Evolutionary conservation across 805 yeast genomes (phyloP).

Genomic region (Teunomyces stri): DNA sequence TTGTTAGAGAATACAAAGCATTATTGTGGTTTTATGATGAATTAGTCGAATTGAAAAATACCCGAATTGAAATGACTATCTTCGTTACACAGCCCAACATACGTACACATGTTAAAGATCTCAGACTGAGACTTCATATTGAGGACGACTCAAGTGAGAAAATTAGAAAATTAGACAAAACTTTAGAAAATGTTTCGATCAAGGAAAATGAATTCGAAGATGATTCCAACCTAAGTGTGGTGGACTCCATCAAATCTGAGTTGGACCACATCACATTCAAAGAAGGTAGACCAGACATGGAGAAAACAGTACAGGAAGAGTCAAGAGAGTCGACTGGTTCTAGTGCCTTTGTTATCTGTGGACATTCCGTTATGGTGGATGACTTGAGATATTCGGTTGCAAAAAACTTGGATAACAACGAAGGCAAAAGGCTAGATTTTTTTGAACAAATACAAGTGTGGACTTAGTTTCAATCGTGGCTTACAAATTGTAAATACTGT

Average conservation of each 20-base stretch:
- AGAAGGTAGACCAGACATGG: constrained; percentile 47
- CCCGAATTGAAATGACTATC: constrained; percentile 27
- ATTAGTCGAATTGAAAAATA: constrained; percentile 21
- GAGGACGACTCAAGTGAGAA: not conserved
- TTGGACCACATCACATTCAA: constrained; percentile 16
- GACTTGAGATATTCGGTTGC: constrained; percentile 49
- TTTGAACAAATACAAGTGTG: constrained; percentile 76
- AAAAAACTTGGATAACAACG: constrained; percentile 31
- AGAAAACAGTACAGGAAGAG: constrained; percentile 34
- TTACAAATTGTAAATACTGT: not conserved
- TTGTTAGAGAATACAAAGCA: constrained; percentile 50
- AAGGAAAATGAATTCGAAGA: constrained; percentile 4
- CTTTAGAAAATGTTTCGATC: not conserved
- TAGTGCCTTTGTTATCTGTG: constrained; percentile 59
- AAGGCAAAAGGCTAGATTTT: constrained; percentile 56
- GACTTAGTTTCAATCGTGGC: constrained; percentile 30
- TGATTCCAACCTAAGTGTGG: not conserved
- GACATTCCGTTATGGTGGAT: constrained; percentile 60
- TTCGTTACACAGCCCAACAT: constrained; percentile 28
- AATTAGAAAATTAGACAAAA: not conserved
- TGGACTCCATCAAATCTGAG: constrained; percentile 8
- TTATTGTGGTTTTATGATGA: constrained; percentile 51
- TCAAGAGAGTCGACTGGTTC: constrained; percentile 40
- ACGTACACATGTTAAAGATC: constrained; percentile 1
- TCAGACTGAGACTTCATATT: not conserved